Evolutionary conservation across 225 moss, liverwort and hornwort genomes (phyloP).

Genomic region (Marchantia paleacea): DNA sequence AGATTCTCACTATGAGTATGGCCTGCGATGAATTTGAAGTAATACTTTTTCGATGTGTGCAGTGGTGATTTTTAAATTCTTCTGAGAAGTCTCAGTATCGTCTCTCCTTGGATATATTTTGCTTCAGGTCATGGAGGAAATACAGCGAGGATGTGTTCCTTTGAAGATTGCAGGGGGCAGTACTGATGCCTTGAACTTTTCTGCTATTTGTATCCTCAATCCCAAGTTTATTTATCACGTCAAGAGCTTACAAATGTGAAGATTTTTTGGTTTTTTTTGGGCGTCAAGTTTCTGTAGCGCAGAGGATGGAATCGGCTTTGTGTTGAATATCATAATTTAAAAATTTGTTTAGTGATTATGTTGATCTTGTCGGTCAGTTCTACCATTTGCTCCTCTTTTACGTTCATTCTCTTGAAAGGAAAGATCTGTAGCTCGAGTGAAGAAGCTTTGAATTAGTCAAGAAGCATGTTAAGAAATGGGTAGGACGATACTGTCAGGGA

Average conservation of each 20-base stretch:
- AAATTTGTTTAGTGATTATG: background rate
- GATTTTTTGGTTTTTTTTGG: too few species aligned
- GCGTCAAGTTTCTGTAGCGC: background rate
- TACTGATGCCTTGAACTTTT: slow-evolving; percentile 21
- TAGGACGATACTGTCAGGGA: background rate
- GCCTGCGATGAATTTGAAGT: too few species aligned
- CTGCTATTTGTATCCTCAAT: slow-evolving; percentile 26
- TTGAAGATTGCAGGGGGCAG: slow-evolving; percentile 16
- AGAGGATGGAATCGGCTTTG: background rate
- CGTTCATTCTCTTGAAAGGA: background rate
- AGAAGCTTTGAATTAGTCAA: background rate
- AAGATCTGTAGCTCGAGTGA: background rate
- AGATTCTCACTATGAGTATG: too few species aligned
- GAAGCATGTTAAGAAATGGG: background rate
- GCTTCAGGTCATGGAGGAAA: slow-evolving; percentile 23
- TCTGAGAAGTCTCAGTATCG: background rate
- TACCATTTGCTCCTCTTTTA: background rate
- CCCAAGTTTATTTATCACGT: background rate
- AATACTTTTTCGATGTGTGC: too few species aligned
- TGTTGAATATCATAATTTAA: background rate
- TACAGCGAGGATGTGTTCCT: slow-evolving; percentile 16
- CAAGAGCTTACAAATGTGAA: too few species aligned
- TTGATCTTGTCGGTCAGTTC: background rate
- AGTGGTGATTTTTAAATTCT: background rate
- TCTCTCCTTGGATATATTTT: background rate